Evolutionary conservation across 208 protist genomes (phyloP), one percentile per base, ranked within the genome.

Genomic region (Leishmania lainsoni): DNA sequence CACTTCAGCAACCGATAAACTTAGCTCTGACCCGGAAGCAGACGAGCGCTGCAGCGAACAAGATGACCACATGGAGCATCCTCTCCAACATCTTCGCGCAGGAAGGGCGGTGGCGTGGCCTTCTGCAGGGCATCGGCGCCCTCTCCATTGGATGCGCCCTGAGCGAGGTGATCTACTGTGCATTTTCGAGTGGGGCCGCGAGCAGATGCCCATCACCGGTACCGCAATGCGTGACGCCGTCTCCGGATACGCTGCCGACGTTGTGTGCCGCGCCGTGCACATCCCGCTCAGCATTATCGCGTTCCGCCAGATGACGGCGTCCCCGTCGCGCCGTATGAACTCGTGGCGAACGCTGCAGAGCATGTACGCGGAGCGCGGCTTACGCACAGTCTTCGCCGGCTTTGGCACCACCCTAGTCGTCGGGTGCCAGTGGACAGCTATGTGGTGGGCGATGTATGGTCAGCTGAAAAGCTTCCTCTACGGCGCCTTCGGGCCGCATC

Each of bases 361-460:
- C 9, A 91, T 97, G 88, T 95, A 95, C 83, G 66, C 75, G 1
- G 93, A 97, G 86, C 79, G 85, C 9, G 92, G 92, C 45, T 2
- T 94, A 39, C 90, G 90, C 42, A 93, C 84, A 32, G 81, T 95
- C n/a, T 97, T 93, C 71, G 89, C 91, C 0, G 94, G 94, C 26
- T 92, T 90, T 54, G 90, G 94, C 76, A 97, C 90, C 54, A 97
- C 94, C 16, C 77, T 97, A 8, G 65, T 93, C 17, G 83, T 97
- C 48, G 94, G 94, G 26, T 95, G 91, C 70, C 90, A 95, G 84
- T 97, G 94, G 92, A 94, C 92, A 14, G 94, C 91, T 39, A 35
- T 94, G 75, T 97, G 94, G 94, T 97, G 94, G 92, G 84, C 90
- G 6, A 49, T 89, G 69, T 97, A 97, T 83, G 90, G 87, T 10